Evolutionary conservation across 345 rosid species (phyloP), one percentile per base, ranked within the genome.

Genomic region (Syzygium aqueum): DNA sequence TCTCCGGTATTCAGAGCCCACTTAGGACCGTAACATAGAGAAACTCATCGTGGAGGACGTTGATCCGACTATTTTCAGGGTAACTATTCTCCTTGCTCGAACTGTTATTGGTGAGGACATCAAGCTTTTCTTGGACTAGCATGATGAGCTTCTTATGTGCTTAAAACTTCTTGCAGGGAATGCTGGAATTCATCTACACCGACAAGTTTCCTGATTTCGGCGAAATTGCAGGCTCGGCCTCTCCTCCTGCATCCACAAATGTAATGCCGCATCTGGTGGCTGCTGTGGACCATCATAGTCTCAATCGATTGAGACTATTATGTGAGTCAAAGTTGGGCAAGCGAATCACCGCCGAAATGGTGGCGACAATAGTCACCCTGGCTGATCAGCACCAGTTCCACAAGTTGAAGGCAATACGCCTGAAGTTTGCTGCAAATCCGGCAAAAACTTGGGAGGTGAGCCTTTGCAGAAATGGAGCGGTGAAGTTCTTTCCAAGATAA

Each of bases 1-100:
- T 96, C 98, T 8, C 98, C 96, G 28, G 98, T 96, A 51, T 98
- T 98, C 87, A 93, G 94, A 92, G 98, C 98, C 92, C 88, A 98
- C 7, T 43, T 43, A 5, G 46, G 22, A 63, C 73, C 10, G 73
- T 3, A 3, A 63, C 73, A n/a, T n/a, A 7, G 2, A 3, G 73
- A n/a, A 63, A 3, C 73, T 28, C 19, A 0, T n/a, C 2, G 37
- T 28, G 19, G 17, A 63, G 73, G 19, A 63, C 17, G 37, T n/a
- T 15, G 37, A 14, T 63, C 37, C 21, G 5, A 2, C 73, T 13
- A 61, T 61, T n/a, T 61, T 96, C 90, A 94, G 94, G 97, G 99
- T 94, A 89, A 89, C 87, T 90, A 86, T 88, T 78, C 46, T 86
- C 5, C 53, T n/a, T 77, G 89, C 77, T 46, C 43, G 23, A 12